phyloP scores from a whole-genome alignment of 352 stramenopile genomes.

The Globisporangium acanthophoron region DNA sequence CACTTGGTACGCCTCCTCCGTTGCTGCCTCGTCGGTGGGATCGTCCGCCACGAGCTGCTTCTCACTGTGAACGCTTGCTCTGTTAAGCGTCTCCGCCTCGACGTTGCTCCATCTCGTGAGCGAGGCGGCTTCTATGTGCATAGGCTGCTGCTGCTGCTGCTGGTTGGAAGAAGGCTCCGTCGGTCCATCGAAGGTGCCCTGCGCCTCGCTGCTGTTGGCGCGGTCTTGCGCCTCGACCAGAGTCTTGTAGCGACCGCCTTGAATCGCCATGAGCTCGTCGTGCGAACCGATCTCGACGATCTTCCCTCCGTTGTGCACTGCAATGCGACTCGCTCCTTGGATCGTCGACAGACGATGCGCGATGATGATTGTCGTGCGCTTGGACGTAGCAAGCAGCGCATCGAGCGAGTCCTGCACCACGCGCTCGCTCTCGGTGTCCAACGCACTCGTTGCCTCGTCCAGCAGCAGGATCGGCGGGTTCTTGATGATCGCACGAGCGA shows the following conservation, averaged over 20 bases:
- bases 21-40: not conserved
- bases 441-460: constrained; percentile 7
- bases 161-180: not conserved
- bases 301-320: constrained; percentile 88
- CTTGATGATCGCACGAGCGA: constrained; percentile 57
- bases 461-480: constrained; percentile 81
- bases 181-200: not conserved
- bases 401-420: constrained; percentile 74
- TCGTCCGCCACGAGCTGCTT: not conserved
- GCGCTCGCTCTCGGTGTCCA: constrained; percentile 72
- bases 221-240: constrained; percentile 23
- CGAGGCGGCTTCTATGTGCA: not conserved
- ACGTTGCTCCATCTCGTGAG: not conserved
- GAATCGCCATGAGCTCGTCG: constrained; percentile 73
- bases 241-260: constrained; percentile 36
- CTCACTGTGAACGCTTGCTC: not conserved
- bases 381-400: constrained; percentile 20
- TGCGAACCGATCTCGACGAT: constrained; percentile 94
- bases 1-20: constrained; percentile 16
- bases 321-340: constrained; percentile 92
- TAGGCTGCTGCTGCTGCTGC: not conserved
- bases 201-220: constrained; percentile 6
- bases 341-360: constrained; percentile 94
- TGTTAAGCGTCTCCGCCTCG: not conserved
- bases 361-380: constrained; percentile 35